Conservation (phyloP, 768 basidiomycete species). For the Amanita muscaria region DNA sequence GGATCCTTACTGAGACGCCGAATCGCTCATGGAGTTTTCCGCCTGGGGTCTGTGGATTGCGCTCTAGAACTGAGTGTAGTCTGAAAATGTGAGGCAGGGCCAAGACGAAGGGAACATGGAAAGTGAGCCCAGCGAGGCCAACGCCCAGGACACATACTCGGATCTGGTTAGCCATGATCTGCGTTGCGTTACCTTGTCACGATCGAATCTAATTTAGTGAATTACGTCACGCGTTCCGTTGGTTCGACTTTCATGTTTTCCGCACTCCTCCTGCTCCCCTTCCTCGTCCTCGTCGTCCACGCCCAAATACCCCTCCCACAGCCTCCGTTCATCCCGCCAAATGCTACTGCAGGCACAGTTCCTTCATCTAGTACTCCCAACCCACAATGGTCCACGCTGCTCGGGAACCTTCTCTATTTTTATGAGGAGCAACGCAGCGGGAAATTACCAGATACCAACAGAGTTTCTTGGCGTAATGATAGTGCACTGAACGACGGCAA, state of each 20-base stretch:
- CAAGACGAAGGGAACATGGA: slow-evolving; percentile 75
- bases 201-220: no score
- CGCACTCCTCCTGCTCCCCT: slow-evolving; percentile 18
- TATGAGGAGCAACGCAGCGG: slow-evolving; percentile 91
- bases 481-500: slow-evolving; percentile 70
- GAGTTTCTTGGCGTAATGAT: slow-evolving; percentile 84
- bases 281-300: slow-evolving; percentile 19
- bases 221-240: slow-evolving; percentile 10
- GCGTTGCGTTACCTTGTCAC: no score
- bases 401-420: slow-evolving; percentile 79
- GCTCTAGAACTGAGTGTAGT: slow-evolving; percentile 67
- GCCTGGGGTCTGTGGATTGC: slow-evolving; percentile 51
- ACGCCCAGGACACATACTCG: slow-evolving; percentile 67
- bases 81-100: slow-evolving; percentile 62
- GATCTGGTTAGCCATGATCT: slow-evolving; percentile 32
- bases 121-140: slow-evolving; percentile 68
- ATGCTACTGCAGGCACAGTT: slow-evolving; percentile 45
- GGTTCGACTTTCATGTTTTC: slow-evolving; percentile 13
- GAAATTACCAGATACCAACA: slow-evolving; percentile 51
- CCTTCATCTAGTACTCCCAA: slow-evolving; percentile 48
- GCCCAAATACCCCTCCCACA: slow-evolving; percentile 59
- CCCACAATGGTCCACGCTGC: slow-evolving; percentile 70
- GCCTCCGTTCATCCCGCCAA: slow-evolving; percentile 58
- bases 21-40: slow-evolving; percentile 63
- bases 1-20: slow-evolving; percentile 47